Base-by-base conservation (phyloP, 257 asterid species). In the Oldenlandia corymbosa region DNA sequence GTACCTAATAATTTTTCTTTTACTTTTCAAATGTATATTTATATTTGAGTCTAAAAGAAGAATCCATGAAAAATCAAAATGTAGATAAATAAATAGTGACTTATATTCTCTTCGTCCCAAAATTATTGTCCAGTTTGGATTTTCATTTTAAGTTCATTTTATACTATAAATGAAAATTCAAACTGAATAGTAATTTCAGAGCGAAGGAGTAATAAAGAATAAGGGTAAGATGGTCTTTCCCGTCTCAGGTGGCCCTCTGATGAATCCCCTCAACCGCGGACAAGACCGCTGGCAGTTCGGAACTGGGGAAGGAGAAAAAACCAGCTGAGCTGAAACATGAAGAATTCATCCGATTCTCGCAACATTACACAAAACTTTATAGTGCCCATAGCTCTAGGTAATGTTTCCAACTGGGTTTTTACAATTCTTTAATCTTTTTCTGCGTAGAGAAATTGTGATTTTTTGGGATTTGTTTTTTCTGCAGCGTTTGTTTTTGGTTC, bases 401-500 rank as follows among this genome's bases (percentile, higher is more conserved):
- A 31, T 37, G 56, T 43, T 9, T 7, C 30, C 28, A 41, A 21
- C 54, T 1, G 17, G 27, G 9, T 16, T 27, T 41, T 46, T 62
- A 4, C n/a, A 17, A 2, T 23, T 5, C 23, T 32, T 28, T 7
- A 57, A 13, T n/a, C 28, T 20, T 32, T 23, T 18, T 30, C 8
- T n/a, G 27, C 7, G 37, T 27, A 14, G 47, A 16, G 34, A 31
- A 58, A 16, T 31, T 26, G 12, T 45, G 58, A 47, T 32, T 64
- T 32, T 60, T 43, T 71, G 37, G 50, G 32, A 16, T 30, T 36
- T 73, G 66, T 30, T 37, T 58, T 18, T 68, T 14, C 20, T 62
- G 75, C 84, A 79, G 96, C 76, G 76, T 78, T 83, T 65, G 21
- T 84, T 52, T 67, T 76, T 30, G 71, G 82, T 60, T 76, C 88